Base-by-base conservation (phyloP, 2,329 filamentous ascomycete genomes). In the Tothia fuscella region DNA sequence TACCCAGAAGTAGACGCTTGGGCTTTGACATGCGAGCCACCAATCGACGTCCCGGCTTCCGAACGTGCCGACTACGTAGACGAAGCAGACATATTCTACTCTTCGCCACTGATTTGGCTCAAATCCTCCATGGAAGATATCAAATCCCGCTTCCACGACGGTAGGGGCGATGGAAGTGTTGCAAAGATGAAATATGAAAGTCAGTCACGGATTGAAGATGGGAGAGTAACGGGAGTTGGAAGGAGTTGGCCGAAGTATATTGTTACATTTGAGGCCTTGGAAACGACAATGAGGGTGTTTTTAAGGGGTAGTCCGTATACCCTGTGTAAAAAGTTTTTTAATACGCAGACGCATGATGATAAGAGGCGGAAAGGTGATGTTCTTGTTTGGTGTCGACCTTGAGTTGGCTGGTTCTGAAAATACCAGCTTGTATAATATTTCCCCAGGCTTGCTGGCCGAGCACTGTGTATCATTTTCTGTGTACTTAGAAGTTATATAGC, bases 31-130 rank as follows among this genome's bases (percentile, higher is more conserved):
- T 98, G 91, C 60, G 88, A 95, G 51, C 91, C 91, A 2, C 91
- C 91, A 0, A 63, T 98, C 10, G 65, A 80, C 51, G 69, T 87
- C 0, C 66, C 71, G 20, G 67, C 72, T 0, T 58, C 63, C 6
- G 72, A 83, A 55, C 76, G 88, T 31, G 66, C 64, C 1, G 55
- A 55, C 2, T 98, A 98, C 60, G 65, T 81, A 13, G 88, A 95
- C 57, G 89, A 98, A 65, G 88, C 87, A 6, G 88, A 94, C 57
- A 71, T 80, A 33, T 98, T 98, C 65, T 96, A 94, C 61, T 72
- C 67, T 7, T 60, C 82, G 46, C 75, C 80, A 3, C 22, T 21
- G 3, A 20, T 17, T 3, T 63, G 60, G 60, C 38, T 63, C 17
- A 35, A 46, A n/a, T 29, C 17, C 4, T 58, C 68, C 38, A 67